Percentiles rank a stretch among this genome's conserved stretches.
These are phyloP conservation scores for Neurospora terricola DNA, from an alignment of 495 filamentous ascomycete species.

Conservation along the genomic window DNA sequence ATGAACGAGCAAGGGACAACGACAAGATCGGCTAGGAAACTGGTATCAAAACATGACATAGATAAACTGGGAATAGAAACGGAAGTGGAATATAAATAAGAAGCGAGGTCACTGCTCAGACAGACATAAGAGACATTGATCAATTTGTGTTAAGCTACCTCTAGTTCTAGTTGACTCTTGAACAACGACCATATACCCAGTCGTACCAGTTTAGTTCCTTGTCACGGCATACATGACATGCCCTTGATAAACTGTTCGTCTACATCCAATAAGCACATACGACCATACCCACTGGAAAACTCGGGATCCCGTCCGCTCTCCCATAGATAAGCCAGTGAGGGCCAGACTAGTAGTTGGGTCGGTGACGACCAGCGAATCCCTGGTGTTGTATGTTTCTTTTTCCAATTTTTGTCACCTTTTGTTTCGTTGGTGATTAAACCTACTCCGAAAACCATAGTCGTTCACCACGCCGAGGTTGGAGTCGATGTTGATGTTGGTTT, in stretches of 20 bases:
- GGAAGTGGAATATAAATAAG: no score
- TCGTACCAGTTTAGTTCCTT: no score
- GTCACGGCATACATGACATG: no score
- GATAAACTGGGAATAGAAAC: neutral
- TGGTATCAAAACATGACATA: neutral
- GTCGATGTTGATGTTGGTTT: neutral
- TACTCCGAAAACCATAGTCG: no score
- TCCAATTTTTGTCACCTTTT: neutral
- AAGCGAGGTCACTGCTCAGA: no score
- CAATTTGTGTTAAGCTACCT: no score
- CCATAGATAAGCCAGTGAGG: constrained; percentile 30
- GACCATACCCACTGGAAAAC: neutral
- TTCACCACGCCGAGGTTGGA: neutral
- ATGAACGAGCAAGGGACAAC: neutral
- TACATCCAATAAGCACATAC: neutral
- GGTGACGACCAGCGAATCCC: constrained; percentile 31
- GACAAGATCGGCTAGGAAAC: neutral
- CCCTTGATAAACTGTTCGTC: neutral
- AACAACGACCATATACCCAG: no score
- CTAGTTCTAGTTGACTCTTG: no score
- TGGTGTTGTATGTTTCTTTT: constrained; percentile 33
- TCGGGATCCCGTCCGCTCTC: constrained; percentile 44
- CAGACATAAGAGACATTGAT: no score
- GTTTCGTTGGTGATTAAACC: no score
- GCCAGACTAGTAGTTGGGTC: constrained; percentile 37